Base-by-base conservation (phyloP, 2,329 filamentous ascomycete species). In the Cadophora sp. region DNA sequence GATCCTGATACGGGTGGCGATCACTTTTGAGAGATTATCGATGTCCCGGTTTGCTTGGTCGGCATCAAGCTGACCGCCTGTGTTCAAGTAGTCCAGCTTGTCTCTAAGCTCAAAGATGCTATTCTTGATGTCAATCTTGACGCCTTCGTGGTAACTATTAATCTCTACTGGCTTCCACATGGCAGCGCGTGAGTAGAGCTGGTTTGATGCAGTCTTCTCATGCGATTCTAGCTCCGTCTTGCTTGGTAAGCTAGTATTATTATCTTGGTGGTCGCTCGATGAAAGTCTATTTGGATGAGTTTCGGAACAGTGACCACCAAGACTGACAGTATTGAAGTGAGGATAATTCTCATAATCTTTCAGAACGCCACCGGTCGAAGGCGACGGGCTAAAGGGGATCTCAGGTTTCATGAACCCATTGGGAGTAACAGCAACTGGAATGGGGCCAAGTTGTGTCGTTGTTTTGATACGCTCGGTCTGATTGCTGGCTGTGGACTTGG, bases 121-220 rank as follows among this genome's bases (percentile, higher is more conserved):
- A 34, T 31, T 31, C 22, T 46, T 51, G 22, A 64, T 27, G 8
- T 64, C 62, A 19, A 64, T 31, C 51, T 58, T 64, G 24, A 40
- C 34, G n/a, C 51, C 62, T 48, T 56, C 51, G 19, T 58, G 48
- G 19, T 64, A 64, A 11, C n/a, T 48, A 8, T 56, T 16, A 9
- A 58, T 46, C 62, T 63, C 61, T 8, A 9, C 31, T 27, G 61
- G 61, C 29, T 63, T 63, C 61, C 61, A 63, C 43, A 55, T 37
- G 7, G 61, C 8, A 27, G 29, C 61, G 34, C 61, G 61, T 27
- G 46, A 50, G n/a, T 24, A 9, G 8, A 63, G 22, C 19, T n/a
- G 12, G 2, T 31, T 29, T 6, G 24, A 24, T 9, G 4, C 12
- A 27, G 48, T 16, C 6, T 40, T 26, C 8, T 37, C 8, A 5